A percentile compares a stretch with the other conserved stretches of the same genome.
phyloP scores from a whole-genome alignment of 306 rosid genomes.

The Vigna reflexopilosa region DNA sequence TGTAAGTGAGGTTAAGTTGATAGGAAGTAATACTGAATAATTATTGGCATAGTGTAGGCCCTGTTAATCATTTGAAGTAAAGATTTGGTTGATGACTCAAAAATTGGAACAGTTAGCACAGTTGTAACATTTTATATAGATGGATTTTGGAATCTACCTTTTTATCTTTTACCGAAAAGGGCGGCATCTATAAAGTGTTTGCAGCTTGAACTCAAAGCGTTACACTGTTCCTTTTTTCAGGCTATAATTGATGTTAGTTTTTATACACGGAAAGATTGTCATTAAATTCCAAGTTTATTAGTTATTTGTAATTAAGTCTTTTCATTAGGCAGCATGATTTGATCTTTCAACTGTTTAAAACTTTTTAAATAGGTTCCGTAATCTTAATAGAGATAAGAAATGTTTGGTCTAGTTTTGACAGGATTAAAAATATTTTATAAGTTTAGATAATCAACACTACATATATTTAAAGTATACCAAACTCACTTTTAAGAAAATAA shows the following conservation, averaged over 20 bases:
- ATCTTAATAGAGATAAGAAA: neutral
- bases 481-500: neutral
- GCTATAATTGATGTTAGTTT: too few species aligned
- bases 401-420: neutral
- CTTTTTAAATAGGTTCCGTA: neutral
- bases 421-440: neutral
- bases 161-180: conserved; percentile 42
- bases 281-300: neutral
- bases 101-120: conserved; percentile 39
- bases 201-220: conserved; percentile 37
- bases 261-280: neutral
- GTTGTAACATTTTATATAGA: conserved; percentile 31
- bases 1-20: conserved; percentile 32
- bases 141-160: conserved; percentile 40
- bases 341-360: neutral
- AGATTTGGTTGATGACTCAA: conserved; percentile 49
- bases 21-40: conserved; percentile 44
- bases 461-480: neutral
- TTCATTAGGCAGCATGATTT: neutral
- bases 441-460: neutral
- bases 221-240: neutral
- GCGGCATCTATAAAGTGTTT: conserved; percentile 35
- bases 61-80: conserved; percentile 79
- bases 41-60: conserved; percentile 55
- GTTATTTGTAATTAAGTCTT: neutral